Base-by-base conservation (phyloP, 2,329 filamentous ascomycete genomes). In the Epichloe baconii region DNA sequence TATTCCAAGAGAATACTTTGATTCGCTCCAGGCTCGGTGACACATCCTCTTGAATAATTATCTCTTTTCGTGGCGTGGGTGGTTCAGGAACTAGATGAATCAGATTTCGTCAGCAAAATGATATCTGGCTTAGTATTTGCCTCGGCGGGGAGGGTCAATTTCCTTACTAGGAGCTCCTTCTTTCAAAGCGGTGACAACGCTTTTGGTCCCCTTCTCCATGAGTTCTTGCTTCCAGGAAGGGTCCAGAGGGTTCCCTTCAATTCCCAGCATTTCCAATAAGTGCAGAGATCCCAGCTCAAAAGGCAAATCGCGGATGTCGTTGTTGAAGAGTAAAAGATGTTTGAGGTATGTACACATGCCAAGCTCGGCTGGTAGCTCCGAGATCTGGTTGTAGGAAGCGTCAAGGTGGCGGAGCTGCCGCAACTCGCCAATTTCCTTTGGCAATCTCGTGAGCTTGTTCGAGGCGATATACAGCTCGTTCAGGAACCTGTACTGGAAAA, bases 311-410 rank as follows among this genome's bases (percentile, higher is more conserved):
- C 80, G 80, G 50, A 98, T 84, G 55, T 86, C 78, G 67, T 98
- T 98, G 71, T 95, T 89, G 66, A 95, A 96, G 2, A 96, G 74
- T 31, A 90, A 73, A 5, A 98, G 75, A 57, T 86, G 83, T 68
- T 88, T 89, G 51, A 98, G 74, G 59, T 90, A 93, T 31, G 90
- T 93, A 61, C 95, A 88, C 91, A 97, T 98, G 63, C 93, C 93
- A 54, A 98, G 81, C 71, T 98, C 91, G 21, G 86, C 79, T 1
- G 93, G 93, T 4, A 98, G 73, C 56, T 86, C 82, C 8, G 77
- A 78, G 54, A 98, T 76, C 55, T 91, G 80, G 67, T 98, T 98
- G 70, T 85, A 82, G 0, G 93, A 97, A 3, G 90, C 77, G 67
- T 98, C 91, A 47, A 98, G 78, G 61, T 90, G 79, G 37, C 81